Conservation (phyloP, 2,329 filamentous ascomycete genomes). For the Zasmidium citrigriseum region DNA sequence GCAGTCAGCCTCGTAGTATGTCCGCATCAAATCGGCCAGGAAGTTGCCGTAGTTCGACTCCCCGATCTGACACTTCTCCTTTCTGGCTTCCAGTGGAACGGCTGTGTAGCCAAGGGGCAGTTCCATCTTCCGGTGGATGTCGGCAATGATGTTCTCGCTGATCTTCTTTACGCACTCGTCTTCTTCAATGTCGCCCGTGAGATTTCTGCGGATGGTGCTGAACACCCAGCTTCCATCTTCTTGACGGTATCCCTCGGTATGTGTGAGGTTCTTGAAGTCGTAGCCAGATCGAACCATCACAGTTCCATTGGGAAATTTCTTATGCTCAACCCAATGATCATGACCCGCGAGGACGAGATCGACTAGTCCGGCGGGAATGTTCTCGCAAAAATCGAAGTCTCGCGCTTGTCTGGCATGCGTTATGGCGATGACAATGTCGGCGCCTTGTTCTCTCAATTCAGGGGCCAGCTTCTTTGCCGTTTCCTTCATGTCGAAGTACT, state of each 20-base stretch:
- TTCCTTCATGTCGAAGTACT: constrained; percentile 37
- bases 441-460: constrained; percentile 69
- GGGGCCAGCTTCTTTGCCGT: constrained; percentile 75
- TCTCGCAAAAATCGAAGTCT: constrained; percentile 77
- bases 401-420: constrained; percentile 90
- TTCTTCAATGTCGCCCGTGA: constrained; percentile 66
- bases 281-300: constrained; percentile 80
- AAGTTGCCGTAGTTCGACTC: constrained; percentile 88
- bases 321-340: constrained; percentile 81
- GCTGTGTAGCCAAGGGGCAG: constrained; percentile 80
- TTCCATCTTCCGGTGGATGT: constrained; percentile 71
- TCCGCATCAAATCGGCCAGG: constrained; percentile 83
- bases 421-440: constrained; percentile 77
- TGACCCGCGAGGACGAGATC: constrained; percentile 85
- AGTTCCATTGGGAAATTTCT: constrained; percentile 66
- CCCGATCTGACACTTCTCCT: constrained; percentile 72
- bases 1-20: constrained; percentile 76
- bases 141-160: constrained; percentile 67
- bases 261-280: constrained; percentile 87
- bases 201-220: constrained; percentile 71
- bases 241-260: constrained; percentile 71
- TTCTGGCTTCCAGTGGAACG: constrained; percentile 76
- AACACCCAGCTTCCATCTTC: constrained; percentile 67
- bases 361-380: constrained; percentile 67
- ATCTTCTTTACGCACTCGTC: constrained; percentile 62